Evolutionary conservation across 176 grass and related monocot species (phyloP).

Genomic region (Saccharum officinarum): DNA sequence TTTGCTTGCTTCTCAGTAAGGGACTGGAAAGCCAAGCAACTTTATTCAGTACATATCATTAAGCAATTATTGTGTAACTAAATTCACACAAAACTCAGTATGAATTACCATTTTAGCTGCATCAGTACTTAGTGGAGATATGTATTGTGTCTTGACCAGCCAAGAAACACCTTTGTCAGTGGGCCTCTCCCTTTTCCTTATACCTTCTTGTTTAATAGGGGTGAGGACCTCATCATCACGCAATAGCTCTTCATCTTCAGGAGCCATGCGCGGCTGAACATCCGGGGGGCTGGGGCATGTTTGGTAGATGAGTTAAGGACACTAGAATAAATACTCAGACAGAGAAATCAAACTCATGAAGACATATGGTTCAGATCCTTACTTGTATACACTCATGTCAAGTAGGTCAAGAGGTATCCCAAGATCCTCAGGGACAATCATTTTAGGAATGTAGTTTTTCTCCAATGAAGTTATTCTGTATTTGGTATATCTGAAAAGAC

Average conservation of each 20-base stretch:
- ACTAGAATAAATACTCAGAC: constrained; percentile 25
- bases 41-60: constrained; percentile 22
- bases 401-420: constrained; percentile 98
- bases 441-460: constrained; percentile 88
- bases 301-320: constrained; percentile 16
- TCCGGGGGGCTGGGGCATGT: constrained; percentile 55
- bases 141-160: constrained; percentile 99
- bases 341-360: constrained; percentile 9
- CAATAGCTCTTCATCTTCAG: constrained; percentile 90
- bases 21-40: constrained; percentile 49
- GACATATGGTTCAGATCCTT: constrained; percentile 44
- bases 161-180: constrained; percentile 97
- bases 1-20: constrained; percentile 99
- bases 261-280: constrained; percentile 48
- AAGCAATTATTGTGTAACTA: constrained; percentile 31
- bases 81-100: constrained; percentile 26
- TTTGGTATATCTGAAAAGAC: constrained; percentile 72
- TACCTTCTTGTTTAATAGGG: constrained; percentile 89
- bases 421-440: constrained; percentile 86
- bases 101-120: constrained; percentile 76
- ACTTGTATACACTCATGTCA: constrained; percentile 96
- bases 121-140: constrained; percentile 89
- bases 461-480: constrained; percentile 95
- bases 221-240: constrained; percentile 85
- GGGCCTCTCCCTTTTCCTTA: constrained; percentile 91